Conservation (phyloP, 345 rosid species). For the Eucalyptus curtisii region DNA sequence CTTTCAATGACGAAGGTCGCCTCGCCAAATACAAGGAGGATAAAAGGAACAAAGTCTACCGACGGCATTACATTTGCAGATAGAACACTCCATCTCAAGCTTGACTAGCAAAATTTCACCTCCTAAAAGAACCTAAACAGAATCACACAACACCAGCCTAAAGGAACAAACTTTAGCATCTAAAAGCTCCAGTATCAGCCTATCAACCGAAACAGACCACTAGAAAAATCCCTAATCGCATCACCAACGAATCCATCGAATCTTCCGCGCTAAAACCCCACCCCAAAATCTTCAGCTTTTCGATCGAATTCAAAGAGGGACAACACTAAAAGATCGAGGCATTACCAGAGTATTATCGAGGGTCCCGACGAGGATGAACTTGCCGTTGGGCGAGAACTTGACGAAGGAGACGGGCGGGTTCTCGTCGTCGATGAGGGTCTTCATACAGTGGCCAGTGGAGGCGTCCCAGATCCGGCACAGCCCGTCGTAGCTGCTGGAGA, state of each 20-base stretch:
- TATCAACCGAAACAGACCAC: background rate
- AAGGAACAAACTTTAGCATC: background rate
- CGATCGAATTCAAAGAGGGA: background rate
- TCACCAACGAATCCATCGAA: background rate
- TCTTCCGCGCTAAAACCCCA: background rate
- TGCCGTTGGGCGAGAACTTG: conserved; percentile 87
- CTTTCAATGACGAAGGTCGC: background rate
- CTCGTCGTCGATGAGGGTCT: conserved; percentile 83
- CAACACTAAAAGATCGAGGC: background rate
- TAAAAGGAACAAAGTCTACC: background rate
- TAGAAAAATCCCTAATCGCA: background rate
- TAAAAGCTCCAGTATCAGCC: background rate
- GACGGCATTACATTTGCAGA: background rate
- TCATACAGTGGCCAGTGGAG: conserved; percentile 77
- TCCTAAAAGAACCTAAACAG: background rate
- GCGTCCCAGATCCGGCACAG: conserved; percentile 88
- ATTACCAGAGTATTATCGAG: conserved; percentile 79
- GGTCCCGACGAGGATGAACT: conserved; percentile 85
- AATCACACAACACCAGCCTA: background rate
- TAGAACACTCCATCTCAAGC: background rate
- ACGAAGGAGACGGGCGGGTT: conserved; percentile 89
- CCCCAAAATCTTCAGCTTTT: background rate
- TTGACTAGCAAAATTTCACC: background rate
- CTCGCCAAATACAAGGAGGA: background rate
- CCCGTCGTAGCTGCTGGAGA: conserved; percentile 92